phyloP scores from a whole-genome alignment of 768 basidiomycete genomes.

The Pleurotus tuber-regium region DNA sequence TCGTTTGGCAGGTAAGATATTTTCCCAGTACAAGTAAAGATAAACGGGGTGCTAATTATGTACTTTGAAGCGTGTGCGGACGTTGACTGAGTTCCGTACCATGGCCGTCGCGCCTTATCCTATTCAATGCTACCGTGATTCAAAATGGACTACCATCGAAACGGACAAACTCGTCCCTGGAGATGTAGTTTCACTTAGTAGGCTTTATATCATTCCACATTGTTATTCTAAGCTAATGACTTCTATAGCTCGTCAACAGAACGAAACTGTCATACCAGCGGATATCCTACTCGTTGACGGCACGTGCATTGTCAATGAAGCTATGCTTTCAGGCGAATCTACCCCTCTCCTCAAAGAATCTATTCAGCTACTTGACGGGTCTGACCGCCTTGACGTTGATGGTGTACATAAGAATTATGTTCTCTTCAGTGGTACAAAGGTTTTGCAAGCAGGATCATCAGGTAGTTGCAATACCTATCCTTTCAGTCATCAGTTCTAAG shows the following conservation, averaged over 20 bases:
- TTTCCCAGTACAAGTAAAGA: neutral
- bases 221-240: slow-evolving; percentile 6
- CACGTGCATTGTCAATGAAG: slow-evolving; percentile 96
- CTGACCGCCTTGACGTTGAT: slow-evolving; percentile 82
- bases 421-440: slow-evolving; percentile 96
- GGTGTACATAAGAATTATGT: slow-evolving; percentile 83
- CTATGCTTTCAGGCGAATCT: slow-evolving; percentile 98
- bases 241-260: slow-evolving; percentile 56
- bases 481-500: neutral
- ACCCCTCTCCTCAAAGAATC: slow-evolving; percentile 97
- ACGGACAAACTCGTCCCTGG: slow-evolving; percentile 90
- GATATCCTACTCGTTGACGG: slow-evolving; percentile 92
- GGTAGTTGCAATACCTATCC: slow-evolving; percentile 25
- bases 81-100: slow-evolving; percentile 92
- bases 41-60: neutral
- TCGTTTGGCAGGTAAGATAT: slow-evolving; percentile 88
- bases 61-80: slow-evolving; percentile 78
- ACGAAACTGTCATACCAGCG: slow-evolving; percentile 88
- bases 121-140: slow-evolving; percentile 77
- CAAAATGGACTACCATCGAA: slow-evolving; percentile 76
- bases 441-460: slow-evolving; percentile 74
- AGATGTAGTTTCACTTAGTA: slow-evolving; percentile 81
- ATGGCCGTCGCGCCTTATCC: slow-evolving; percentile 94
- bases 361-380: slow-evolving; percentile 75
- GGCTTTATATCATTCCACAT: slow-evolving; percentile 12